Conservation (phyloP, 2,329 filamentous ascomycete species). For the Ploettnerulaceae sp. region DNA sequence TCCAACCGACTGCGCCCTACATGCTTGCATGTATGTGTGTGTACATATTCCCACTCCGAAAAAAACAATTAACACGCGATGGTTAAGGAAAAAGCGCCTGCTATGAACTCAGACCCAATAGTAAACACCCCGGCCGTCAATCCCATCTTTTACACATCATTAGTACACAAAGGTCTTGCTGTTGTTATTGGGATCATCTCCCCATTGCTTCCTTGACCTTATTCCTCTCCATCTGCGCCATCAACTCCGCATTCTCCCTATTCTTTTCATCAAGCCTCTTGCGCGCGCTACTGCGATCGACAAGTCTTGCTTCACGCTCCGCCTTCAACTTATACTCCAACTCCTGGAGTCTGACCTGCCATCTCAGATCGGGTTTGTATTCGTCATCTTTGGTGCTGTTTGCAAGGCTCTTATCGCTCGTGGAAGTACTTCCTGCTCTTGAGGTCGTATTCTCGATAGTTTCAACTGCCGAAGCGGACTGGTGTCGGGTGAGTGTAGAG, state of each 20-base stretch:
- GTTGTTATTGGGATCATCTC: no score
- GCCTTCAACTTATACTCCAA: conserved; percentile 84
- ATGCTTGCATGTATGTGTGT: no score
- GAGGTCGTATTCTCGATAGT: conserved; percentile 43
- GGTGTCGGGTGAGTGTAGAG: conserved; percentile 48
- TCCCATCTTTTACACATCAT: neutral
- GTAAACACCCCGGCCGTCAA: no score
- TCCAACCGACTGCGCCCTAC: no score
- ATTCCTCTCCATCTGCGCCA: conserved; percentile 50
- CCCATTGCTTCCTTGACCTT: conserved; percentile 22
- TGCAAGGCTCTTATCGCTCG: neutral
- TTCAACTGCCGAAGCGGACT: conserved; percentile 40
- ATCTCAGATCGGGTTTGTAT: conserved; percentile 59
- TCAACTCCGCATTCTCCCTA: conserved; percentile 66
- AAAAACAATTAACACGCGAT: no score
- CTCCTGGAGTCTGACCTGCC: conserved; percentile 81
- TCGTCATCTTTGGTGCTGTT: conserved; percentile 27
- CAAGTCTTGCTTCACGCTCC: conserved; percentile 77
- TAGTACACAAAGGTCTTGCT: neutral
- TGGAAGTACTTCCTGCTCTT: conserved; percentile 9
- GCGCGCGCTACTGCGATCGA: conserved; percentile 79
- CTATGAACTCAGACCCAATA: no score
- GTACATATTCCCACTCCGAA: no score
- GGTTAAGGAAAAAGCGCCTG: no score
- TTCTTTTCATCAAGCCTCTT: conserved; percentile 74